Percentiles rank a stretch among this genome's conserved stretches.
These are phyloP conservation scores for Microstegium vimineum DNA, from an alignment of 176 grass and related monocot genomes.

Conservation along the genomic window DNA sequence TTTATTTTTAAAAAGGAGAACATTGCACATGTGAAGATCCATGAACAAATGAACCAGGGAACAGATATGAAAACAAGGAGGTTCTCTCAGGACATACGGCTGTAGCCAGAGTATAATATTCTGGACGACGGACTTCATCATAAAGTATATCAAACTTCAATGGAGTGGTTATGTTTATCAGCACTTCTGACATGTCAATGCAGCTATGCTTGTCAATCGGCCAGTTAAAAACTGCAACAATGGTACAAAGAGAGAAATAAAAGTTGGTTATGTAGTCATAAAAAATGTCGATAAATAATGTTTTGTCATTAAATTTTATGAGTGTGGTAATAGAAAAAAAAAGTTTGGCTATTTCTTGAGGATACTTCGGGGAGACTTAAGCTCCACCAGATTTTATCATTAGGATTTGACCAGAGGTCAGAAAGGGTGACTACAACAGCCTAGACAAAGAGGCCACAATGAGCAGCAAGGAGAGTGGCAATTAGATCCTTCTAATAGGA, in stretches of 20 bases:
- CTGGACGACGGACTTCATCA: not conserved
- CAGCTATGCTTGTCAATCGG: not conserved
- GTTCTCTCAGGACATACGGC: not conserved
- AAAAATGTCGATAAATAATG: not conserved
- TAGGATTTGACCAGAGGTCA: too few species aligned
- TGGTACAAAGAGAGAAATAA: not conserved
- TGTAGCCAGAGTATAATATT: not conserved
- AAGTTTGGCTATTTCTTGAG: not conserved
- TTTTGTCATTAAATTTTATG: not conserved
- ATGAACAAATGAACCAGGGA: not conserved
- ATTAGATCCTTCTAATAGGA: too few species aligned
- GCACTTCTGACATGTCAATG: not conserved
- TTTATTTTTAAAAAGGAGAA: not conserved
- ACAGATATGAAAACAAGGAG: not conserved
- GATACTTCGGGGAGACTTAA: too few species aligned
- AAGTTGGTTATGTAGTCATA: not conserved
- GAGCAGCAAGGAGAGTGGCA: too few species aligned
- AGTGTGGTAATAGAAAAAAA: not conserved
- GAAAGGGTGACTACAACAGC: too few species aligned
- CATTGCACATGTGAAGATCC: not conserved
- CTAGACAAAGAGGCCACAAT: too few species aligned
- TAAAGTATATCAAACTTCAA: not conserved
- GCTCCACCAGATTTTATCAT: too few species aligned
- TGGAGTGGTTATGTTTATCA: not conserved
- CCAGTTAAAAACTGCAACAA: slow-evolving; percentile 9